These are phyloP conservation scores for Lepidium sativum DNA, from an alignment of 345 rosid genomes.

Conservation along the genomic window DNA sequence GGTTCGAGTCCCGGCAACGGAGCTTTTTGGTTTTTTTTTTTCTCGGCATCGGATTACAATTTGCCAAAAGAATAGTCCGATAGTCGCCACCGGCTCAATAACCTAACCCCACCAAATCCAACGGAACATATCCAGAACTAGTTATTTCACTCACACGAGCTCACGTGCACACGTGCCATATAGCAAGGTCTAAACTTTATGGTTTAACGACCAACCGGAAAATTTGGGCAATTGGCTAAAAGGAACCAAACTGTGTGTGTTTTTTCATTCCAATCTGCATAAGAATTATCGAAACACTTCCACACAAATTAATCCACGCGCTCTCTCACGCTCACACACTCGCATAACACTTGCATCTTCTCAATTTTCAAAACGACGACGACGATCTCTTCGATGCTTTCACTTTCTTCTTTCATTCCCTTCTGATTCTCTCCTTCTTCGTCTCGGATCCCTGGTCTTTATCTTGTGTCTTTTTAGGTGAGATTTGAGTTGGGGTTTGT, in stretches of 20 bases:
- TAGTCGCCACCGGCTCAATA: neutral
- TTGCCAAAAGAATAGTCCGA: neutral
- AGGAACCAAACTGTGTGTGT: neutral
- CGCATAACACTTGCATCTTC: constrained; percentile 21
- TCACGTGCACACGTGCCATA: constrained; percentile 17
- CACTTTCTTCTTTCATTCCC: neutral
- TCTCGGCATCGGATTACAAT: neutral
- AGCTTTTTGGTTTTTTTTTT: neutral
- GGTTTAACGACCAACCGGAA: constrained; percentile 44
- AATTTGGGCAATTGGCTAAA: constrained; percentile 26
- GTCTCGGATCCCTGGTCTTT: constrained; percentile 15
- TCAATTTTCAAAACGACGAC: constrained; percentile 1
- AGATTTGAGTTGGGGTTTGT: constrained; percentile 7
- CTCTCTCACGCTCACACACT: constrained; percentile 17
- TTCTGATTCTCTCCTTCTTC: neutral
- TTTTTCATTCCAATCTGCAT: constrained; percentile 23
- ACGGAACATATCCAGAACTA: too few relatives aligned
- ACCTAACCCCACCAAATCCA: constrained; percentile 31
- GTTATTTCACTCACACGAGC: neutral
- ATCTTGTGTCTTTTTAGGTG: constrained; percentile 15
- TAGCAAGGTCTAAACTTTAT: constrained; percentile 1
- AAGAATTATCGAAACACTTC: constrained; percentile 43
- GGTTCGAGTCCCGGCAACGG: constrained; percentile 49
- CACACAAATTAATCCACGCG: constrained; percentile 22
- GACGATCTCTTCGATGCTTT: constrained; percentile 51